phyloP scores from a whole-genome alignment of 2,329 filamentous ascomycete species.

The Sporothrix sp. region DNA sequence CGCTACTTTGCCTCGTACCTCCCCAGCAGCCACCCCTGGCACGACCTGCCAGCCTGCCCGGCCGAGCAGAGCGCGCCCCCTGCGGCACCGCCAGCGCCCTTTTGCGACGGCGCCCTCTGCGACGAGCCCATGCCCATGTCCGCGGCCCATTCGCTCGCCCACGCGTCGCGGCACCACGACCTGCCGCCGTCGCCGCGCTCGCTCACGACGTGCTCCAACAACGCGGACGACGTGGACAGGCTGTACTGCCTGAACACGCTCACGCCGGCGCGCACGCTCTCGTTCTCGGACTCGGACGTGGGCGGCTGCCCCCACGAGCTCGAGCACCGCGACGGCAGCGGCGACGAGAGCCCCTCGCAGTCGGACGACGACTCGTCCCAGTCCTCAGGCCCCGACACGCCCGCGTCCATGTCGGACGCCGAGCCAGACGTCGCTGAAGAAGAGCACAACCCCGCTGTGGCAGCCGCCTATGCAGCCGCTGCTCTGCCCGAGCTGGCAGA shows the following conservation, averaged over 20 bases:
- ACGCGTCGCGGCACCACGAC: conserved; percentile 21
- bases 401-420: conserved; percentile 35
- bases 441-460: not conserved
- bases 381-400: conserved; percentile 35
- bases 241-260: conserved; percentile 25
- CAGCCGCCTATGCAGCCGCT: not conserved
- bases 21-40: conserved; percentile 39
- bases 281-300: conserved; percentile 43
- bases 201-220: conserved; percentile 39
- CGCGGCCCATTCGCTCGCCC: conserved; percentile 20
- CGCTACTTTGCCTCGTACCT: conserved; percentile 51
- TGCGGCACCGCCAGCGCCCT: too few relatives aligned
- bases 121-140: conserved; percentile 32
- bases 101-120: too few relatives aligned
- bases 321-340: conserved; percentile 20
- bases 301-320: conserved; percentile 22
- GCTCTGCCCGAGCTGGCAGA: not conserved
- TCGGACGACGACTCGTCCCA: conserved; percentile 35
- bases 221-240: conserved; percentile 33
- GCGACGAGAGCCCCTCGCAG: conserved; percentile 14
- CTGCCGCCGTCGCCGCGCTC: conserved; percentile 40
- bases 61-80: not conserved
- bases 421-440: conserved; percentile 8
- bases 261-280: conserved; percentile 39
- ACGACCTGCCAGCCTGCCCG: conserved; percentile 24